These are phyloP conservation scores for Lipomyces yamadae DNA, from an alignment of 805 yeast species.

Conservation along the genomic window DNA sequence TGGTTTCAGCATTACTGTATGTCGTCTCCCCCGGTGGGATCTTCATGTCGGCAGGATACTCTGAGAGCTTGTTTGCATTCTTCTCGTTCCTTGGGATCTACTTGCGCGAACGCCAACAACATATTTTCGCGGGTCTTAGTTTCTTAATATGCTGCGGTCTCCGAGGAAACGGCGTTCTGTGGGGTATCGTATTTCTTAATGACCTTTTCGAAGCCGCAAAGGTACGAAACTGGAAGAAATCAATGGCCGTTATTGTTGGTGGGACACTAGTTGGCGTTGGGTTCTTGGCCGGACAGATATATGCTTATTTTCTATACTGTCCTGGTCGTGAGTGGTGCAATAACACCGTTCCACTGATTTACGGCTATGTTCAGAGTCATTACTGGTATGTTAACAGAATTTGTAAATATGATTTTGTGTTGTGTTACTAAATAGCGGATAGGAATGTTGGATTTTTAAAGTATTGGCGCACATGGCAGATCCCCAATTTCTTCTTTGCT, in stretches of 20 bases:
- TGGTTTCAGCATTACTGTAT: conserved; percentile 53
- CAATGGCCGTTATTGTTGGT: conserved; percentile 48
- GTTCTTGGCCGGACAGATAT: conserved; percentile 54
- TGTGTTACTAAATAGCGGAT: not conserved
- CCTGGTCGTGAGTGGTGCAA: conserved; percentile 85
- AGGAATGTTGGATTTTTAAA: conserved; percentile 68
- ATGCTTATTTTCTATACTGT: conserved; percentile 67
- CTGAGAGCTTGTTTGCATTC: conserved; percentile 74
- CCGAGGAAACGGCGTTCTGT: conserved; percentile 74
- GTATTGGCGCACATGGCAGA: conserved; percentile 81
- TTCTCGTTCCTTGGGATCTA: conserved; percentile 62
- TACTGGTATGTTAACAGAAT: conserved; percentile 63
- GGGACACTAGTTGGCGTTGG: conserved; percentile 61
- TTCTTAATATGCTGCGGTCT: conserved; percentile 64
- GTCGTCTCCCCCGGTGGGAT: conserved; percentile 79
- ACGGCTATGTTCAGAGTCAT: conserved; percentile 69
- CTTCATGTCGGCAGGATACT: conserved; percentile 72
- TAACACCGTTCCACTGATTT: conserved; percentile 60
- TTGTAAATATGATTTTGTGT: not conserved
- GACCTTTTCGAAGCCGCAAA: conserved; percentile 52
- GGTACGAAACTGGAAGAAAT: conserved; percentile 7
- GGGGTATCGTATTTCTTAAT: conserved; percentile 68
- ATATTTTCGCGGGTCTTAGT: conserved; percentile 55
- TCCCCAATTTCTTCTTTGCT: conserved; percentile 82
- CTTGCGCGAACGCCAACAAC: conserved; percentile 50